Evolutionary conservation across 1,284 basidiomycete genomes (phyloP), one percentile per base, ranked within the genome.

Genomic region (Pulchroboletus neoregius): DNA sequence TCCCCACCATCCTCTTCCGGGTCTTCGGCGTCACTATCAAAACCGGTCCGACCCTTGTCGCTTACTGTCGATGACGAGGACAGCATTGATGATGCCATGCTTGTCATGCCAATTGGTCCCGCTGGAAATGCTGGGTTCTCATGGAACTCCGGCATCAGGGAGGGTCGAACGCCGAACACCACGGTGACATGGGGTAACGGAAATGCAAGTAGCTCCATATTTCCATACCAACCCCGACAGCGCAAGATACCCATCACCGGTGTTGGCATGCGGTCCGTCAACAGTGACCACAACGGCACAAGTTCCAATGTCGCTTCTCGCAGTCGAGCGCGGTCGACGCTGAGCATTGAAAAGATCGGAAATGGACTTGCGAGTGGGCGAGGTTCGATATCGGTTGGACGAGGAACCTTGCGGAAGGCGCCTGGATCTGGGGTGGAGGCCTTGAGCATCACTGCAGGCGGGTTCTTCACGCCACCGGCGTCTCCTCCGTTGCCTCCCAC

Each of bases 41-140:
- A 51, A 31, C 39, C 34, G 24, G 40, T 13, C 7, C 53, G 58
- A 20, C 63, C 53, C 5, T 44, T 58, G 36, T 58, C 60, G 15
- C 39, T 62, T 30, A 36, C 58, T 18, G 54, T 74, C 15, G 76
- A 80, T 45, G 80, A 84, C 22, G 82, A 85, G 50, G 80, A 84
- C 24, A 79, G 80, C 36, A 77, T 84, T 42, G 84, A 87, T 58
- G 83, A 87, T 61, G 79, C 73, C 38, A 82, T 85, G 78, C 73
- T 87, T 41, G 78, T 85, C 16, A 85, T 86, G 84, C 80, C 82
- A 4, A 72, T 85, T 43, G 84, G 79, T 0, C 79, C 79, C 15
- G 65, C 53, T 13, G 53, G 50, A 1, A 53, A 54, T 33, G 46
- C 45, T 43, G 54, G 45, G 3, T 16, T 46, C 39, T 43, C 51